phyloP scores from a whole-genome alignment of 441 rosid species.

The Geranium incanum region DNA sequence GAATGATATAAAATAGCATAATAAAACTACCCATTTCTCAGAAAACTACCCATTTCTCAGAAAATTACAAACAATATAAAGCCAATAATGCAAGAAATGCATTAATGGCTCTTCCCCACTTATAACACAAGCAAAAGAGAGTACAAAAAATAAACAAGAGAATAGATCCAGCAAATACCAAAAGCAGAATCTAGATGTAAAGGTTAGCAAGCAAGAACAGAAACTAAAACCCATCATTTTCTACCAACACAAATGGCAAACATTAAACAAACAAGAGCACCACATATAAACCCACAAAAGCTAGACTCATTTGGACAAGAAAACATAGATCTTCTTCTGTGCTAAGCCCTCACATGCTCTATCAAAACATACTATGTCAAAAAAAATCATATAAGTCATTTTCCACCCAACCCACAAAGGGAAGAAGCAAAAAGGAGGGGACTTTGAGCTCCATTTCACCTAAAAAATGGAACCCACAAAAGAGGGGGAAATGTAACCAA shows the following conservation, averaged over 20 bases:
- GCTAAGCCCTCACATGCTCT: background rate
- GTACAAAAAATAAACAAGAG: background rate
- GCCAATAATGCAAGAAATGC: conserved; percentile 1
- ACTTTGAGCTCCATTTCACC: conserved; percentile 2
- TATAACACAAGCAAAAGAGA: background rate
- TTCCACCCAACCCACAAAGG: background rate
- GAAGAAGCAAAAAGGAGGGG: background rate
- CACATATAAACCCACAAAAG: background rate
- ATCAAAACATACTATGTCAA: background rate
- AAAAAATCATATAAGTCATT: background rate
- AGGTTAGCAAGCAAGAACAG: background rate
- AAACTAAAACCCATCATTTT: background rate
- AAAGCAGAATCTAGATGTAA: background rate
- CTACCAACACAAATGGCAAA: background rate
- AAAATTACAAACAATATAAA: background rate
- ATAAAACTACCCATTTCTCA: background rate
- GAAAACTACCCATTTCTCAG: conserved; percentile 1
- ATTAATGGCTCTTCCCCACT: background rate
- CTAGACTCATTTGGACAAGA: background rate
- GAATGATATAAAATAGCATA: background rate
- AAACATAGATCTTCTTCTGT: background rate
- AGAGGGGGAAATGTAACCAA: background rate
- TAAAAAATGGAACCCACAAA: background rate
- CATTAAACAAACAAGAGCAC: background rate
- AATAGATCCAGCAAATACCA: background rate